phyloP scores from a whole-genome alignment of 2,329 filamentous ascomycete species.

The Helminthosporium solani region DNA sequence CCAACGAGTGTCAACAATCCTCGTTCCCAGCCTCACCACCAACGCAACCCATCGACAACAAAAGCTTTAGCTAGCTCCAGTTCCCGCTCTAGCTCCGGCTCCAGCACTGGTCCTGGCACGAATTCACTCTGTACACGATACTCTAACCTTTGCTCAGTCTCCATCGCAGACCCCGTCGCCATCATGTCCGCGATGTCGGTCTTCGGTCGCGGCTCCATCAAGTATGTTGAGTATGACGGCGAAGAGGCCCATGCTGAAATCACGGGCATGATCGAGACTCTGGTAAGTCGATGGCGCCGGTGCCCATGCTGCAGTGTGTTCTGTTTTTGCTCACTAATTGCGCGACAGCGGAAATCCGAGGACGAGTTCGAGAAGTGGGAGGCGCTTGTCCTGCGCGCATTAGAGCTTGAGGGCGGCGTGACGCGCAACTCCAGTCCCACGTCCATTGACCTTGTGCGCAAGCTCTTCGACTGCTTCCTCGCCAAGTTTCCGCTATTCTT shows the following conservation, averaged over 20 bases:
- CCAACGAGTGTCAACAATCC: too few relatives aligned
- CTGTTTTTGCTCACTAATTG: too few relatives aligned
- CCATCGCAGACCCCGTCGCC: not conserved
- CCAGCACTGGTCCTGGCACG: not conserved
- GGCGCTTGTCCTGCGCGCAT: slow-evolving; percentile 79
- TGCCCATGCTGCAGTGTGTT: too few relatives aligned
- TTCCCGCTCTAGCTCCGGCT: not conserved
- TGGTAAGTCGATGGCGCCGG: slow-evolving; percentile 61
- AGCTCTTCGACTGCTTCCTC: slow-evolving; percentile 88
- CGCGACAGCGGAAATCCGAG: slow-evolving; percentile 62
- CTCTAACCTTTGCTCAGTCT: not conserved
- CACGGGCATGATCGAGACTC: slow-evolving; percentile 72
- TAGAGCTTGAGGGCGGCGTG: slow-evolving; percentile 85
- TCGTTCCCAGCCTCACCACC: too few relatives aligned
- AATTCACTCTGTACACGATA: too few relatives aligned
- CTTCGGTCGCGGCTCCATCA: slow-evolving; percentile 33
- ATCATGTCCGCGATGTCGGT: slow-evolving; percentile 29
- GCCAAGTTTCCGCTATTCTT: slow-evolving; percentile 94
- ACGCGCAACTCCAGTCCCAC: slow-evolving; percentile 96
- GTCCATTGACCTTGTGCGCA: slow-evolving; percentile 81
- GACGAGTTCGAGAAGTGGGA: slow-evolving; percentile 97
- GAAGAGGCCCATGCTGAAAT: slow-evolving; percentile 57
- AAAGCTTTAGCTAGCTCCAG: too few relatives aligned
- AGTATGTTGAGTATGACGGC: slow-evolving; percentile 33
- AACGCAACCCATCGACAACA: too few relatives aligned